These are phyloP conservation scores for Aegilops bicornis DNA, from an alignment of 176 grass and related monocot species.

Conservation along the genomic window DNA sequence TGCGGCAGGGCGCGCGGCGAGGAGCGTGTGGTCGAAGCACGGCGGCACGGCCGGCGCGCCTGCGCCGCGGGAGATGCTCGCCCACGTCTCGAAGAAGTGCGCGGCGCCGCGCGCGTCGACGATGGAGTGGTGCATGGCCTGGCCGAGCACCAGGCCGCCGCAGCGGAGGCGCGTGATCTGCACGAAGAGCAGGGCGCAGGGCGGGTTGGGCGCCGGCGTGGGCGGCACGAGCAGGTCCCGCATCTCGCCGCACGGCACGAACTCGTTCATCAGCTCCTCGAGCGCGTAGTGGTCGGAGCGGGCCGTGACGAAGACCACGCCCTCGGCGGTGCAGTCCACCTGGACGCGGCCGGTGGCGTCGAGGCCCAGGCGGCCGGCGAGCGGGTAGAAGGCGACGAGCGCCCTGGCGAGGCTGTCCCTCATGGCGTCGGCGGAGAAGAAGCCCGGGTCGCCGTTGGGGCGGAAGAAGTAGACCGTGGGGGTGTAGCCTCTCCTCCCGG, in stretches of 20 bases:
- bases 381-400: constrained; percentile 62
- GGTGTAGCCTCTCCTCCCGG: constrained; percentile 43
- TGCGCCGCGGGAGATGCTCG: constrained; percentile 21
- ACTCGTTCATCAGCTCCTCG: constrained; percentile 40
- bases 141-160: constrained; percentile 56
- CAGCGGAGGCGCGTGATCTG: constrained; percentile 63
- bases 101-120: constrained; percentile 43
- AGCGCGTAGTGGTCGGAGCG: constrained; percentile 13
- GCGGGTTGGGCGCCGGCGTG: neutral
- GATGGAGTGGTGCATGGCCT: constrained; percentile 45
- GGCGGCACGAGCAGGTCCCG: constrained; percentile 39
- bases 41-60: constrained; percentile 10
- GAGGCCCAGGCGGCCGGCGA: constrained; percentile 53
- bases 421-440: constrained; percentile 35
- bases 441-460: constrained; percentile 12
- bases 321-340: constrained; percentile 64
- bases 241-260: constrained; percentile 48
- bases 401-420: constrained; percentile 46
- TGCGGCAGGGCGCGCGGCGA: constrained; percentile 25
- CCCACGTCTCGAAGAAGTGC: constrained; percentile 60
- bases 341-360: constrained; percentile 37
- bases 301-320: constrained; percentile 37
- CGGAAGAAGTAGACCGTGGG: constrained; percentile 68
- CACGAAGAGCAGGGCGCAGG: constrained; percentile 41
- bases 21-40: constrained; percentile 47